phyloP scores from a whole-genome alignment of 2,329 filamentous ascomycete genomes.

The Taxawa tesnikishii region DNA sequence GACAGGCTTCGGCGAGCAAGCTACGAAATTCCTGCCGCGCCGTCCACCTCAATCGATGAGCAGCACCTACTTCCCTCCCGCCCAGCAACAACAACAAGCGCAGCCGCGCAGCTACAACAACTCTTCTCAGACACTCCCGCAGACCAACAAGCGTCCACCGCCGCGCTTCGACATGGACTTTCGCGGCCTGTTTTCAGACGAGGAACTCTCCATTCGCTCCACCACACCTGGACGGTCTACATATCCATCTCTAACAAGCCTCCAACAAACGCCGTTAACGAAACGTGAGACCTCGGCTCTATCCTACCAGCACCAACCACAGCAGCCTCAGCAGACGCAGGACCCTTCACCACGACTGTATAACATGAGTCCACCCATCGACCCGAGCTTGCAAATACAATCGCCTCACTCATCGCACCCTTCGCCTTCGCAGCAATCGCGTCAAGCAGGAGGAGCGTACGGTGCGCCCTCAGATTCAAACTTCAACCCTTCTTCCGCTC shows the following conservation, averaged over 20 bases:
- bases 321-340: conserved; percentile 1
- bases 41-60: not conserved
- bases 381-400: conserved; percentile 4
- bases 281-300: not conserved
- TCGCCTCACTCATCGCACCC: conserved; percentile 1
- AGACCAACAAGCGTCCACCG: conserved; percentile 24
- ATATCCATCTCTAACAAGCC: conserved; percentile 10
- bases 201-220: conserved; percentile 23
- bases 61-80: not conserved
- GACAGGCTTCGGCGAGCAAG: conserved; percentile 55
- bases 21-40: conserved; percentile 1
- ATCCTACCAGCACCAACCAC: conserved; percentile 2
- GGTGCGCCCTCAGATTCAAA: too few species aligned
- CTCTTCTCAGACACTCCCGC: not conserved
- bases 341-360: conserved; percentile 3
- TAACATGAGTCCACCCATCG: conserved; percentile 4
- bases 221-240: conserved; percentile 13
- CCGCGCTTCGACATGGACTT: conserved; percentile 49
- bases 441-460: conserved; percentile 1
- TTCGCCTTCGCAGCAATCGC: conserved; percentile 5
- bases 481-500: conserved; percentile 5
- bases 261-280: conserved; percentile 1
- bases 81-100: conserved; percentile 4
- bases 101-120: conserved; percentile 2
- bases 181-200: conserved; percentile 37